Conservation (phyloP, 1,284 basidiomycete species). For the Pascua sp. region DNA sequence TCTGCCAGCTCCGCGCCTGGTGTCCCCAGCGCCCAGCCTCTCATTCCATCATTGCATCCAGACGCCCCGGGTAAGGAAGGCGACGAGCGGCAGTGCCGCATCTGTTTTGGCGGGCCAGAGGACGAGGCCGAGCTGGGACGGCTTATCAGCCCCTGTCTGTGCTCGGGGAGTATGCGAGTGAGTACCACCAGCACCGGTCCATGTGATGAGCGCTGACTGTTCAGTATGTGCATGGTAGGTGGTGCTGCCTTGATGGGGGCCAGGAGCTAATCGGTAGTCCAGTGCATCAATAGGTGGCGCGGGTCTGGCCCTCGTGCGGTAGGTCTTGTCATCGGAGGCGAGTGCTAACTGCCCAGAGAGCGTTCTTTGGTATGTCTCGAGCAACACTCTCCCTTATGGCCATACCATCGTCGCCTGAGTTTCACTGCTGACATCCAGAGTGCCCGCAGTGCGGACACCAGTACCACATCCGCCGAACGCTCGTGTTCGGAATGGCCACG, state of each 20-base stretch:
- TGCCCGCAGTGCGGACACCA: constrained; percentile 47
- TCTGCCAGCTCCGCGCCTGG: too few relatives aligned
- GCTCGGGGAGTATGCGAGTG: constrained; percentile 45
- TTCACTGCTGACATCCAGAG: constrained; percentile 30
- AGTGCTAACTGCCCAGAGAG: constrained; percentile 22
- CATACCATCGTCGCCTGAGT: too few relatives aligned
- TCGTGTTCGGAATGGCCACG: constrained; percentile 43
- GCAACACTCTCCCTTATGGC: too few relatives aligned
- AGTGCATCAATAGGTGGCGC: constrained; percentile 47
- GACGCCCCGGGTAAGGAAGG: background rate
- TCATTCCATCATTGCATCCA: background rate
- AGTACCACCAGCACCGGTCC: constrained; percentile 13
- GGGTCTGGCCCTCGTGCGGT: constrained; percentile 29
- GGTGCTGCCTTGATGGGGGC: too few relatives aligned
- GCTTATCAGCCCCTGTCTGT: constrained; percentile 48
- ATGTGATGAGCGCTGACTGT: too few relatives aligned
- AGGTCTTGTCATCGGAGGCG: constrained; percentile 18
- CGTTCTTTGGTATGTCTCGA: constrained; percentile 38
- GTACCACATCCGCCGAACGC: constrained; percentile 41
- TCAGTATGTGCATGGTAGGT: constrained; percentile 40
- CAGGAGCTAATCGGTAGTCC: constrained; percentile 20
- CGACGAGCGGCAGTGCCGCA: constrained; percentile 44
- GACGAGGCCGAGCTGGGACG: constrained; percentile 40
- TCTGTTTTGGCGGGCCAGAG: constrained; percentile 43
- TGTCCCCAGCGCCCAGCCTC: background rate